phyloP scores from a whole-genome alignment of 139 green algal species.

The Chlorella sp. region DNA sequence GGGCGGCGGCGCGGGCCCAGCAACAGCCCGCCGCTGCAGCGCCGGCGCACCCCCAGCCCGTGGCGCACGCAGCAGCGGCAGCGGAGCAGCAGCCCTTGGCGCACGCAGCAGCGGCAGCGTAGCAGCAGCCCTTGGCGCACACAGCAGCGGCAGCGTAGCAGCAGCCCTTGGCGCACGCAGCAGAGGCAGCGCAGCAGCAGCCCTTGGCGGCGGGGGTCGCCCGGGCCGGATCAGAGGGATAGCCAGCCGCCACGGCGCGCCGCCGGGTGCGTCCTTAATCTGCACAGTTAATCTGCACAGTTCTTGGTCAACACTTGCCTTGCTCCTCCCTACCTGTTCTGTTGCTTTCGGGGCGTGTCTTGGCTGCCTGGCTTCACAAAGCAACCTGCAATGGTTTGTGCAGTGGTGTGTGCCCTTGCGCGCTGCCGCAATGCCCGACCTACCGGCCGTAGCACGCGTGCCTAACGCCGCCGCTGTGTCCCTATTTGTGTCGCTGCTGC shows the following conservation, averaged over 20 bases:
- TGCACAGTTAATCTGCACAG: too few relatives aligned
- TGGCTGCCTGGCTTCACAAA: too few relatives aligned
- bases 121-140: conserved; percentile 6
- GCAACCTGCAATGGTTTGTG: too few relatives aligned
- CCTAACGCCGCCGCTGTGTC: background rate
- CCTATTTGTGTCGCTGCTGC: background rate
- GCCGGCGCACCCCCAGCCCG: conserved; percentile 2
- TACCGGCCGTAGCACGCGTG: too few relatives aligned
- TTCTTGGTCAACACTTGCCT: too few relatives aligned
- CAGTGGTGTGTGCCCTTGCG: too few relatives aligned
- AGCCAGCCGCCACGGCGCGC: background rate
- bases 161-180: background rate
- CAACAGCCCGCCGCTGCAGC: background rate
- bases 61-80: conserved; percentile 25
- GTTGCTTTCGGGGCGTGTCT: too few relatives aligned
- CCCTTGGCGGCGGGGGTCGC: conserved; percentile 3
- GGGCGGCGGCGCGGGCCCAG: background rate
- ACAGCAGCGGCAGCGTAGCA: background rate
- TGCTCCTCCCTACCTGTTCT: too few relatives aligned
- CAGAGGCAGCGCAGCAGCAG: conserved; percentile 25
- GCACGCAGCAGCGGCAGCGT: conserved; percentile 3
- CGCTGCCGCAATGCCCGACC: too few relatives aligned
- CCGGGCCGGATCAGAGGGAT: background rate
- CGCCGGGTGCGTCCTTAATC: background rate
- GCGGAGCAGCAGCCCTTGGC: background rate